Conservation (phyloP, 2,329 filamentous ascomycete species). For the Pyrenophora tritici-repentis region DNA sequence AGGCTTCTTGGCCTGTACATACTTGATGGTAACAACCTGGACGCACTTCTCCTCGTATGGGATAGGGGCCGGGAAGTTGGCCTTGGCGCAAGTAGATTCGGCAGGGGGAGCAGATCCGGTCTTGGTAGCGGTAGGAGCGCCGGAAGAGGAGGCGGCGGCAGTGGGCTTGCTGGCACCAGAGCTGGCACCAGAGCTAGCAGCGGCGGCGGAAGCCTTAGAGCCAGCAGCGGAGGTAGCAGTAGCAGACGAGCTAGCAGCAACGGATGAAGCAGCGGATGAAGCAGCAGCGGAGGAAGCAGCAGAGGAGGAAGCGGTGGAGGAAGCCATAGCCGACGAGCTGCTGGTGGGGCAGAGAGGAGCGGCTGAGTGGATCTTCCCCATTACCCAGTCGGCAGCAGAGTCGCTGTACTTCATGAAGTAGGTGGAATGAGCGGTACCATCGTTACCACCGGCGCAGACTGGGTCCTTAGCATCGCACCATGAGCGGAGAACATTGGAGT, state of each 20-base stretch:
- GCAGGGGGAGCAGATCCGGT: not conserved
- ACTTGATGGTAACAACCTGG: conserved; percentile 15
- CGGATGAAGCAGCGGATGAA: not conserved
- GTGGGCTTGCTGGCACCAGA: not conserved
- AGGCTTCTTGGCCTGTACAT: conserved; percentile 12
- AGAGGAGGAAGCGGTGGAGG: conserved; percentile 2
- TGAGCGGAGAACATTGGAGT: conserved; percentile 59
- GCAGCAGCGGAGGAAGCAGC: conserved; percentile 10
- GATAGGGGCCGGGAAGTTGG: conserved; percentile 15
- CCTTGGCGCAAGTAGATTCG: conserved; percentile 11
- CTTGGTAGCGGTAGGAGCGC: not conserved
- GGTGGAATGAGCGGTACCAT: conserved; percentile 62
- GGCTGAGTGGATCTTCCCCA: conserved; percentile 20
- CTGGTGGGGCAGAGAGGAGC: not conserved
- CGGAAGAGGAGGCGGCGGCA: conserved; percentile 1
- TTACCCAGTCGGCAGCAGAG: conserved; percentile 26
- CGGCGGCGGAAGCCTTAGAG: no score
- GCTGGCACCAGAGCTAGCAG: no score
- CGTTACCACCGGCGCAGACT: conserved; percentile 66
- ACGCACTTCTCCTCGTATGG: conserved; percentile 15
- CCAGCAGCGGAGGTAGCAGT: no score
- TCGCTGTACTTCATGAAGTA: conserved; percentile 53
- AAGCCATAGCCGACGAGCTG: not conserved
- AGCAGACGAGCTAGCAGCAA: no score
- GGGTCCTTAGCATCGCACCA: conserved; percentile 67